A percentile compares a stretch with the other conserved stretches of the same genome.
Conservation (phyloP, 306 rosid species). For the Acmispon strigosus region DNA sequence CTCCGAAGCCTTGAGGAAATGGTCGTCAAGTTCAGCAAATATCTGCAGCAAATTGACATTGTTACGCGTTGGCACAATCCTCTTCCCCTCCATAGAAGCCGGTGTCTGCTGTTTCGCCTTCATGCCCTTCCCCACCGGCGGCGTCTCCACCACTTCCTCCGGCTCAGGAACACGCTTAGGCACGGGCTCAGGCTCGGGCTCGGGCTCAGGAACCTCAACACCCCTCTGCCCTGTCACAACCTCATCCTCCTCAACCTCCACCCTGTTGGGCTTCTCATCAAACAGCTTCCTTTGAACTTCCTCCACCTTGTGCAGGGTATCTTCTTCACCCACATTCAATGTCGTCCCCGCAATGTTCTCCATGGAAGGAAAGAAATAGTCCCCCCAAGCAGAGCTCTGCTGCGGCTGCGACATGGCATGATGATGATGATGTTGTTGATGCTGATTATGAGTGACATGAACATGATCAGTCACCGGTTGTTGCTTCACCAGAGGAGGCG, state of each 20-base stretch:
- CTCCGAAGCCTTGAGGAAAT: conserved; percentile 88
- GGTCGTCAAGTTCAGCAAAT: conserved; percentile 58
- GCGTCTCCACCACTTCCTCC: conserved; percentile 27
- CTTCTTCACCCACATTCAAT: conserved; percentile 38
- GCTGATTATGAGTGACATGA: conserved; percentile 10
- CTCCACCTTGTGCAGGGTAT: conserved; percentile 22
- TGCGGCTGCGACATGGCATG: conserved; percentile 25
- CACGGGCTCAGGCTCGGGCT: neutral
- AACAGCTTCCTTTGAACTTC: conserved; percentile 33
- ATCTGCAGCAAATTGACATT: conserved; percentile 35
- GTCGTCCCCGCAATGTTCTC: conserved; percentile 51
- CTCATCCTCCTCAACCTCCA: conserved; percentile 21
- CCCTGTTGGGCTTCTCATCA: conserved; percentile 34
- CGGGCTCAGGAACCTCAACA: neutral
- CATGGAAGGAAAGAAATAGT: conserved; percentile 41
- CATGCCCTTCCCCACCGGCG: conserved; percentile 22
- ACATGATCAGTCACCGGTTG: conserved; percentile 15
- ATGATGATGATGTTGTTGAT: neutral
- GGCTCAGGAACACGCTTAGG: conserved; percentile 5
- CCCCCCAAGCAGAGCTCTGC: conserved; percentile 42
- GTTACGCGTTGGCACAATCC: conserved; percentile 24
- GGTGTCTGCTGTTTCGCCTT: conserved; percentile 48
- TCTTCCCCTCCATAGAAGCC: conserved; percentile 39
- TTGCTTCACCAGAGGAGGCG: conserved; percentile 22
- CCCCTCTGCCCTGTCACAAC: neutral